Base-by-base conservation (phyloP, 352 stramenopile species). In the Peronosclerospora sorghi region DNA sequence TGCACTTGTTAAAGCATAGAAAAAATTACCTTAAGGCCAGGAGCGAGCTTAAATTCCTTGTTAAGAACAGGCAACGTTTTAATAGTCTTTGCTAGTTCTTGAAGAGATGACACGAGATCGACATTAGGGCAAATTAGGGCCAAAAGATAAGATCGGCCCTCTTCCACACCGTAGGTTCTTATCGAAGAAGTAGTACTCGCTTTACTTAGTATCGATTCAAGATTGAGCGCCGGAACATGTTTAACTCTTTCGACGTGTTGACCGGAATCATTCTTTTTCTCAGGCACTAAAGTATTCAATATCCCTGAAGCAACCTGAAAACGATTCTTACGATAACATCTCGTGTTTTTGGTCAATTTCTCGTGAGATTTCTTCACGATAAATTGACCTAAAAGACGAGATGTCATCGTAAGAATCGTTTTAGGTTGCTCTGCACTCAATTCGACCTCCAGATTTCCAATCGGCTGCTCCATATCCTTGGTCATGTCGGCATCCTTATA, bases 71-170 rank as follows among this genome's bases (percentile, higher is more conserved):
- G 32, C 8, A 58, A 46, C 17, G 35, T 57, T 51, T 62, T 54
- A n/a, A 84, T 41, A 38, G 59, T 50, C 18, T 42, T 48, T 40
- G 63, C 47, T 20, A 84, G 62, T 23, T 68, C 54, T 37, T 65
- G 48, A 32, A 86, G 52, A 30, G 56, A 74, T 32, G 56, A 76
- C 36, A 76, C 48, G 5, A 90, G 39, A 34, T 90, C 73, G 48
- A 82, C 59, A 0, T 62, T 59, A 0, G 73, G 69, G 30, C 74
- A 59, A 23, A 86, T 54, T 19, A 90, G 52, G 14, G 60, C 64
- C 3, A 59, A 35, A 21, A 87, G 50, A 32, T 88, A 83, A 2
- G 44, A 46, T 40, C 51, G 53, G 4, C 58, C 60, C 14, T 82
- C 67, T 2, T 65, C 51, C 10, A 52, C 54, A 27, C 46, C 45